Base-by-base conservation (phyloP, 306 rosid species). In the Prunus mira region DNA sequence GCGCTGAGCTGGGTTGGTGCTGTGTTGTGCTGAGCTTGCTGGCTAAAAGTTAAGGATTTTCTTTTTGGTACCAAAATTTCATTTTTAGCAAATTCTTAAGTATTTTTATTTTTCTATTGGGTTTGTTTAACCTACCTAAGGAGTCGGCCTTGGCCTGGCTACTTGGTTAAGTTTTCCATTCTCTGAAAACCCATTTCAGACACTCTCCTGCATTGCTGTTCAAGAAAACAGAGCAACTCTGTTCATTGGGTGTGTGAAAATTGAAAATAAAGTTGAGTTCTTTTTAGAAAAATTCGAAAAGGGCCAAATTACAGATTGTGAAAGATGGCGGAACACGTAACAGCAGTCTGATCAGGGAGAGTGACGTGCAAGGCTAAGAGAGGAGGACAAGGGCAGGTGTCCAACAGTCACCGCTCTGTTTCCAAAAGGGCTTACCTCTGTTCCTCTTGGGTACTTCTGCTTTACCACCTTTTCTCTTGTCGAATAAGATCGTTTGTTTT, bases 351-450 rank as follows among this genome's bases (percentile, higher is more conserved):
- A 81, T 32, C 46, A 65, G 72, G 32, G 82, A 27, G 77, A 60
- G 67, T 82, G 85, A 90, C 86, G 89, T 83, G 90, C 83, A 30
- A 79, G 76, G 76, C 77, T 51, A 67, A 25, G 80, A 75, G 84
- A 67, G 79, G 61, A 47, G 25, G 45, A 30, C 1, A 4, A 67
- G 86, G 86, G 82, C 91, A 88, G 85, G 88, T 87, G 96, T 88
- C 90, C 19, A 74, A 12, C 38, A 18, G 49, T 13, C 80, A 81
- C 83, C 80, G 7, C 78, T 76, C 79, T 54, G 76, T 78, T 82
- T 68, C 7, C 52, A 54, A 27, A 77, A 62, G 82, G 17, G 70
- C 69, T 30, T 1, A 2, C 4, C 24, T 28, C 75, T 52, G 54
- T 30, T 68, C 43, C 9, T 38, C 10, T 71, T 41, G 13, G n/a